A percentile compares a stretch with the other conserved stretches of the same genome.
Conservation (phyloP, 2,329 filamentous ascomycete genomes). For the Claviceps pusilla region DNA sequence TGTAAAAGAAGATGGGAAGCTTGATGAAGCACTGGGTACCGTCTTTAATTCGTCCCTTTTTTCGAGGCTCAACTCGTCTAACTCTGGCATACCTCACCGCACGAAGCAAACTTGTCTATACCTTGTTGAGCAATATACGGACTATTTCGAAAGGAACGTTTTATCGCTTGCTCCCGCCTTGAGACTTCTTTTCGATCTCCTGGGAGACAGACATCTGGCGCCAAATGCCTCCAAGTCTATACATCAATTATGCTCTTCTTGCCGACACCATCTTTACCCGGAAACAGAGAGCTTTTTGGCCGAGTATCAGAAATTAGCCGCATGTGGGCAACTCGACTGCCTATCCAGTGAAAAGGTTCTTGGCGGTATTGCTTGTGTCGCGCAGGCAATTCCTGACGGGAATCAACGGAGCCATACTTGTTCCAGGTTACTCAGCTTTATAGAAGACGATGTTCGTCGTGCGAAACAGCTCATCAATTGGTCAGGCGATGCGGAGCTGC, state of each 20-base stretch:
- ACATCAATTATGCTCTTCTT: conserved; percentile 58
- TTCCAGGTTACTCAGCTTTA: conserved; percentile 42
- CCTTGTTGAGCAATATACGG: conserved; percentile 56
- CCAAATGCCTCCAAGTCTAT: conserved; percentile 63
- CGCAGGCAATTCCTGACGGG: conserved; percentile 53
- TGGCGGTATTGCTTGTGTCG: conserved; percentile 58
- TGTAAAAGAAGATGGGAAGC: conserved; percentile 39
- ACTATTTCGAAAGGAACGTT: conserved; percentile 60
- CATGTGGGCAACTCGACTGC: conserved; percentile 42
- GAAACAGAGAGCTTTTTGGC: conserved; percentile 55
- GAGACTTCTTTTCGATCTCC: conserved; percentile 57
- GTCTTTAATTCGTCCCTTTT: conserved; percentile 49
- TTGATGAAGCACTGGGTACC: conserved; percentile 42
- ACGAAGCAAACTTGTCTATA: conserved; percentile 54
- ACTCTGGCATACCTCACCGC: conserved; percentile 41
- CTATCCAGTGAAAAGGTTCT: conserved; percentile 59
- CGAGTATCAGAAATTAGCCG: conserved; percentile 51
- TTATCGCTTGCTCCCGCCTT: conserved; percentile 54
- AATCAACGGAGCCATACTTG: conserved; percentile 38
- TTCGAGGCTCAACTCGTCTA: conserved; percentile 34
- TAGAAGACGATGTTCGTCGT: conserved; percentile 39
- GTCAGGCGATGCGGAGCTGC: conserved; percentile 3
- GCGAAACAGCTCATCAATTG: conserved; percentile 11
- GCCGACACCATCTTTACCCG: conserved; percentile 49
- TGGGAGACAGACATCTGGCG: conserved; percentile 47